Conservation (phyloP, 2,329 filamentous ascomycete genomes). For the Botrytis aclada region DNA sequence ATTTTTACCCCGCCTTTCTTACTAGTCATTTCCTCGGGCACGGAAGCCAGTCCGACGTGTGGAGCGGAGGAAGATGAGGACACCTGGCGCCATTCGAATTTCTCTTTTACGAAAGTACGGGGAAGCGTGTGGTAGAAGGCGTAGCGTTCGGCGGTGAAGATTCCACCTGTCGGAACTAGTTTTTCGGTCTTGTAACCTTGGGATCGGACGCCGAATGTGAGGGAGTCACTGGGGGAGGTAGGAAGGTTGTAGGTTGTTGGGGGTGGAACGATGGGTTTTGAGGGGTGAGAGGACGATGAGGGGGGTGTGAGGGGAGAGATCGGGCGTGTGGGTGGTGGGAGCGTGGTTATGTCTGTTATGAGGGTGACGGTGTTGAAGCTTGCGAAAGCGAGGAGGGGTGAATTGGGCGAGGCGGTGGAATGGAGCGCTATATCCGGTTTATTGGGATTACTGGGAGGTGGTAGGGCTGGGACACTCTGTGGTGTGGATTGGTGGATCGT, state of each 20-base stretch:
- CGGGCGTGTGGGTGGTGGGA: slow-evolving; percentile 24
- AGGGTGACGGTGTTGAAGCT: slow-evolving; percentile 30
- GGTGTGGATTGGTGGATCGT: slow-evolving; percentile 23
- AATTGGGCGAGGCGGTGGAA: slow-evolving; percentile 26
- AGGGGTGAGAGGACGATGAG: slow-evolving; percentile 10
- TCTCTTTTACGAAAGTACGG: slow-evolving; percentile 24
- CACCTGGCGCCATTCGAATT: slow-evolving; percentile 31
- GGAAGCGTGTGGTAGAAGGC: slow-evolving; percentile 30
- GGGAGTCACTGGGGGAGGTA: slow-evolving; percentile 8
- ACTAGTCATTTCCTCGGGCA: slow-evolving; percentile 19
- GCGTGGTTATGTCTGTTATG: slow-evolving; percentile 32
- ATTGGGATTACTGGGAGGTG: neutral
- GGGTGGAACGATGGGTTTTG: slow-evolving; percentile 10
- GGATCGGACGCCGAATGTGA: slow-evolving; percentile 18
- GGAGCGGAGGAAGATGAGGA: neutral
- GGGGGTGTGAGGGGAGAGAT: slow-evolving; percentile 15
- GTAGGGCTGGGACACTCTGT: neutral
- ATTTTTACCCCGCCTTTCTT: slow-evolving; percentile 27
- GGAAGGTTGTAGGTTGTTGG: slow-evolving; percentile 19
- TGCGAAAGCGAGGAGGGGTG: slow-evolving; percentile 29
- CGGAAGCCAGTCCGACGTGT: neutral
- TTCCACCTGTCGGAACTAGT: slow-evolving; percentile 25
- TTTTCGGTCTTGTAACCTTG: slow-evolving; percentile 25
- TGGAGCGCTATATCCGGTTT: slow-evolving; percentile 33
- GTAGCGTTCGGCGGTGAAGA: slow-evolving; percentile 31